Conservation (phyloP, 73 alveolate genomes). For the Paramecium octaurelia region DNA sequence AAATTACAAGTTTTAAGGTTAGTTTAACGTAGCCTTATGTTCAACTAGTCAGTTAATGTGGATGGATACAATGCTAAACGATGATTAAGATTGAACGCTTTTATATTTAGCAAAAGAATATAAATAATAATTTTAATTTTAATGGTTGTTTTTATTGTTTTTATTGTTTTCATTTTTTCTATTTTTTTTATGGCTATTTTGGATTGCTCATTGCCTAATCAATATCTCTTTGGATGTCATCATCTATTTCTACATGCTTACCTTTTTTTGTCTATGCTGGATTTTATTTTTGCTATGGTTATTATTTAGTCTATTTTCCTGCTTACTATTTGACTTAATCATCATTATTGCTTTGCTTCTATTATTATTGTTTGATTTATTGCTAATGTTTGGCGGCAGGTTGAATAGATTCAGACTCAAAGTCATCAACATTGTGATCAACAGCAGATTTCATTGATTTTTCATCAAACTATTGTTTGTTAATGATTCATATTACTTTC, state of each 20-base stretch:
- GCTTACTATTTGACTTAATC: neutral
- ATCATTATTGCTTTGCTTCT: neutral
- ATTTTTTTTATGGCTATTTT: neutral
- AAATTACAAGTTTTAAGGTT: neutral
- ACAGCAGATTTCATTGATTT: neutral
- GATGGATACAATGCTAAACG: neutral
- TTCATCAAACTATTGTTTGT: neutral
- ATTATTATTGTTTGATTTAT: neutral
- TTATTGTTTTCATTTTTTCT: neutral
- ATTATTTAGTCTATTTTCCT: neutral
- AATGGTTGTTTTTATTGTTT: neutral
- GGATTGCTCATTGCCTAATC: neutral
- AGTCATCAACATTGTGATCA: neutral
- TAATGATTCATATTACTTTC: neutral
- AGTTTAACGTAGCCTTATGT: neutral
- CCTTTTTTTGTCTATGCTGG: neutral
- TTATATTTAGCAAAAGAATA: neutral
- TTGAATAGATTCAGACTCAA: neutral
- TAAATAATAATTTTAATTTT: neutral
- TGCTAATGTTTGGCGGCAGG: neutral
- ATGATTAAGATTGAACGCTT: neutral
- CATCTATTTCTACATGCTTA: neutral
- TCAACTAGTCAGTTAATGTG: neutral
- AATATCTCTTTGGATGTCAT: neutral
- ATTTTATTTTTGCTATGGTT: neutral